Conservation (phyloP, 1,139 yeast species). For the Spathaspora sp. region DNA sequence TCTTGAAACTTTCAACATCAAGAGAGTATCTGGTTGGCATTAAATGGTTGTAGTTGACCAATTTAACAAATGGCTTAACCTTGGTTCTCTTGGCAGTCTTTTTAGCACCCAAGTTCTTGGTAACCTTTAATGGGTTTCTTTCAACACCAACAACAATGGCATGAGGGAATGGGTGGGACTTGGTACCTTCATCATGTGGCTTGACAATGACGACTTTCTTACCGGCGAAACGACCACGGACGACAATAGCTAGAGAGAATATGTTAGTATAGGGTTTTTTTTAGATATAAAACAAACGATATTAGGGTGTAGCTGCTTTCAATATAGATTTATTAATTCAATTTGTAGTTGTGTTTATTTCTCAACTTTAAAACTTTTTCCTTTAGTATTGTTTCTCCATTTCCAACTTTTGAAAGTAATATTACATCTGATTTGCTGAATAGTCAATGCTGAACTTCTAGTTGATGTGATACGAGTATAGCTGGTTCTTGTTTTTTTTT, state of each 20-base stretch:
- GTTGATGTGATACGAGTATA: neutral
- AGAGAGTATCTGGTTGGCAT: slow-evolving; percentile 99
- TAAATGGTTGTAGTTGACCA: slow-evolving; percentile 99
- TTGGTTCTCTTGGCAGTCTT: slow-evolving; percentile 96
- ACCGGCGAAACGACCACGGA: slow-evolving; percentile 99
- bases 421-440: neutral
- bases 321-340: neutral
- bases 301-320: too few species aligned
- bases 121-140: slow-evolving; percentile 97
- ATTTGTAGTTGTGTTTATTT: neutral
- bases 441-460: neutral
- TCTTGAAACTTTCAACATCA: slow-evolving; percentile 94
- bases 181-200: slow-evolving; percentile 99
- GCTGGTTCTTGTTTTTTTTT: neutral
- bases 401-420: too few species aligned
- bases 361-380: too few species aligned
- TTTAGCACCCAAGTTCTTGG: slow-evolving; percentile 95
- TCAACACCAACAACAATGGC: slow-evolving; percentile 99
- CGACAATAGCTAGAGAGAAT: slow-evolving; percentile 81
- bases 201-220: slow-evolving; percentile 99
- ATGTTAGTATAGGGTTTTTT: slow-evolving; percentile 33
- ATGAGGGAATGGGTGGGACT: slow-evolving; percentile 98
- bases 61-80: slow-evolving; percentile 99
- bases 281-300: too few species aligned
- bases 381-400: too few species aligned